Evolutionary conservation across 805 yeast species (phyloP), one percentile per base, ranked within the genome.

Genomic region (Saturnispora dispora): DNA sequence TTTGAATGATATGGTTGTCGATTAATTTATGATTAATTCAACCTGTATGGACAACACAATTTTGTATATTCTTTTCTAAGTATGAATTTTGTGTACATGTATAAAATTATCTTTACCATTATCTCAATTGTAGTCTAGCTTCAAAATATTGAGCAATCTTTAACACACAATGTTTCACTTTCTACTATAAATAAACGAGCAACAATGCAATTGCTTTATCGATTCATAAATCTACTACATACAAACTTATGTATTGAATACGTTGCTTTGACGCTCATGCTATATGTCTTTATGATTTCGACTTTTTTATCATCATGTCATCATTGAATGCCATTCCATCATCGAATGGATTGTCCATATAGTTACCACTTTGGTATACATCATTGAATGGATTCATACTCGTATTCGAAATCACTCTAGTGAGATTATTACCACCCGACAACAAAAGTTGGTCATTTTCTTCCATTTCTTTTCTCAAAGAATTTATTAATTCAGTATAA

Each of bases 1-100:
- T 22, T 73, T 93, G 63, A 74, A 71, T 55, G 83, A 78, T 61
- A 79, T 69, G 70, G 49, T 45, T 23, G 52, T 50, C 40, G 51
- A 48, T 42, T 48, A 36, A 48, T 15, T 27, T 3, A n/a, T 3
- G 20, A 13, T 18, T 18, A 27, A 13, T 20, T 20, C 39, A 32
- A 13, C 48, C 45, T 40, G 23, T 35, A n/a, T 25, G 32, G 37
- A 8, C 13, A 20, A 4, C 36, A 5, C 15, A 7, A 18, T 20
- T 10, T 15, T 30, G 39, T 20, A 44, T 40, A 23, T 40, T 40
- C 46, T 44, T 44, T 44, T 28, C 46, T 44, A 44, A 13, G 37
- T 44, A 23, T 25, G 36, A 18, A n/a, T 5, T 40, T 25, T 40
- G 9, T 23, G 44, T 40, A 40, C 30, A 40, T 40, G 22, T 40